These are phyloP conservation scores for Stemphylium lycopersici DNA, from an alignment of 2,329 filamentous ascomycete species.

Conservation along the genomic window DNA sequence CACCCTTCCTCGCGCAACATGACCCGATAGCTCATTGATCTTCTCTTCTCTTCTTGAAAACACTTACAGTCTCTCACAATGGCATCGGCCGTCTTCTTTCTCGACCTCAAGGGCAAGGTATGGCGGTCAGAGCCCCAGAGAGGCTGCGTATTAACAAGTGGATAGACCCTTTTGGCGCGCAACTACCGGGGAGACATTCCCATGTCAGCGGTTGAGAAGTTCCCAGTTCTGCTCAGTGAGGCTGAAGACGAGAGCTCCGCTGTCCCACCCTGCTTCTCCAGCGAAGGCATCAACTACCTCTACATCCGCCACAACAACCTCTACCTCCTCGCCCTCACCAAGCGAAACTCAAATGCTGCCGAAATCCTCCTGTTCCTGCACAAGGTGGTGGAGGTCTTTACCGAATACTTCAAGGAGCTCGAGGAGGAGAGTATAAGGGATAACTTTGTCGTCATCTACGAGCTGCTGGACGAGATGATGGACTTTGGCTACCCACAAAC, in stretches of 20 bases:
- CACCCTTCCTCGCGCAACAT: constrained; percentile 13
- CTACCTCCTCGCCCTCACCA: constrained; percentile 95
- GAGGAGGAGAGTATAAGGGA: constrained; percentile 99
- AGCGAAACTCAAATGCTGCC: constrained; percentile 98
- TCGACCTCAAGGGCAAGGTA: constrained; percentile 99
- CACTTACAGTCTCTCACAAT: constrained; percentile 58
- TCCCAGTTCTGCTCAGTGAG: constrained; percentile 92
- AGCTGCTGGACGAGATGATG: constrained; percentile 99
- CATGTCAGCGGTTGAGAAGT: constrained; percentile 99
- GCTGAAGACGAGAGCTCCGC: constrained; percentile 99
- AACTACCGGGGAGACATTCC: constrained; percentile 99
- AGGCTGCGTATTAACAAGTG: constrained; percentile 35
- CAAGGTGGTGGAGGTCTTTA: constrained; percentile 98
- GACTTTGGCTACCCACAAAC: constrained; percentile 99
- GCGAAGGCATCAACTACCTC: constrained; percentile 99
- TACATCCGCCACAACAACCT: constrained; percentile 99
- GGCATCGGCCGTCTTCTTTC: constrained; percentile 98
- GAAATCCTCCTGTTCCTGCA: constrained; percentile 98
- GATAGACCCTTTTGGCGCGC: constrained; percentile 91
- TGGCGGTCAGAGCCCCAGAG: constrained; percentile 36
- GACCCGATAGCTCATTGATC: constrained; percentile 10
- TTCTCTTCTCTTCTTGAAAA: neutral
- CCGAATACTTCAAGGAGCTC: constrained; percentile 98
- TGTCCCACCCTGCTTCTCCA: constrained; percentile 95
- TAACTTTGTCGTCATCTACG: constrained; percentile 99